Evolutionary conservation across 495 filamentous ascomycete species (phyloP).

Genomic region (Aspergillus conjunctus): DNA sequence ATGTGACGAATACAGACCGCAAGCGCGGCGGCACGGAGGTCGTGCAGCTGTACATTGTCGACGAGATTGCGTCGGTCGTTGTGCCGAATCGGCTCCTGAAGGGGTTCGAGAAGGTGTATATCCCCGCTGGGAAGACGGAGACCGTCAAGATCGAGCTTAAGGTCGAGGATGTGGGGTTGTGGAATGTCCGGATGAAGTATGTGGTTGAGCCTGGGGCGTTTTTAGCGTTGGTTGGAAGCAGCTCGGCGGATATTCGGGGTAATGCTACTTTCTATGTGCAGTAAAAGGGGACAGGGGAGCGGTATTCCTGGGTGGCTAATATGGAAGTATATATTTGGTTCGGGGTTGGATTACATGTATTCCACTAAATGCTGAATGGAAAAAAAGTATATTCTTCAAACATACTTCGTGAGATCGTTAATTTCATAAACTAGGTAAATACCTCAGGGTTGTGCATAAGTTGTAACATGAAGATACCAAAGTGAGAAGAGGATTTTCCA

Average conservation of each 20-base stretch:
- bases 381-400: too few species aligned
- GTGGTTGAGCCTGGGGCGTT: slow-evolving; percentile 71
- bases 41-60: slow-evolving; percentile 67
- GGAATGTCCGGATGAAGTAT: slow-evolving; percentile 65
- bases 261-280: slow-evolving; percentile 57
- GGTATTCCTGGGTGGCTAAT: neutral
- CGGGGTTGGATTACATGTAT: too few species aligned
- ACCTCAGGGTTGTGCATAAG: too few species aligned
- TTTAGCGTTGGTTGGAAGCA: slow-evolving; percentile 56
- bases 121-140: slow-evolving; percentile 61
- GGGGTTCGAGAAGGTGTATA: slow-evolving; percentile 67
- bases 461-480: too few species aligned
- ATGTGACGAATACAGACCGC: slow-evolving; percentile 56
- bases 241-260: slow-evolving; percentile 55
- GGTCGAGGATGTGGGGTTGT: slow-evolving; percentile 57
- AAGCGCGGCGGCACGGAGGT: slow-evolving; percentile 63
- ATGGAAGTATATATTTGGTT: neutral
- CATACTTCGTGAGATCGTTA: too few species aligned
- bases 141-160: slow-evolving; percentile 56
- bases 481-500: too few species aligned
- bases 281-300: slow-evolving; percentile 4
- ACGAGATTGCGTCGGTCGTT: slow-evolving; percentile 61
- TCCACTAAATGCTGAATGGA: too few species aligned
- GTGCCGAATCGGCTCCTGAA: slow-evolving; percentile 67
- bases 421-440: too few species aligned